Conservation (phyloP, 2,329 filamentous ascomycete species). For the Aurifilum marmelostoma region DNA sequence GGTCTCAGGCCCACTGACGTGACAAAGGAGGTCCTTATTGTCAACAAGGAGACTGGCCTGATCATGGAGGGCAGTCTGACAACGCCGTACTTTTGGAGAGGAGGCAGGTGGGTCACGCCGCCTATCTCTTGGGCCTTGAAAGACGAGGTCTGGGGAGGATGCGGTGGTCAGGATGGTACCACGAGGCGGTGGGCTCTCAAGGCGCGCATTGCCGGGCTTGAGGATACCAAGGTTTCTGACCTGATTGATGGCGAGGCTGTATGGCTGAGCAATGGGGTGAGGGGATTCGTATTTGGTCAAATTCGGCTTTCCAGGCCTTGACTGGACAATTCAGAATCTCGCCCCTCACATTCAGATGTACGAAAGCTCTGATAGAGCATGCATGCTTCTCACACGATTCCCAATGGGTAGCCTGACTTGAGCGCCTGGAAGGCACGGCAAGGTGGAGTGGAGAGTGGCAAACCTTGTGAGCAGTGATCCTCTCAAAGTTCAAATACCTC, state of each 20-base stretch:
- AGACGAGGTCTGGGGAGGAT: conserved; percentile 29
- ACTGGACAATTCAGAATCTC: not conserved
- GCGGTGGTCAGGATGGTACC: conserved; percentile 81
- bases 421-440: not conserved
- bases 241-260: conserved; percentile 75
- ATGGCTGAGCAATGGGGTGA: conserved; percentile 87
- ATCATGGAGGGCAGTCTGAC: conserved; percentile 87
- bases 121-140: conserved; percentile 53
- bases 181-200: conserved; percentile 83
- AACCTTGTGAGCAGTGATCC: not conserved
- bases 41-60: conserved; percentile 61
- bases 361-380: not conserved
- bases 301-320: conserved; percentile 36
- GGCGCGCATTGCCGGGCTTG: conserved; percentile 68
- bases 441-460: not conserved
- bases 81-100: conserved; percentile 80
- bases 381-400: not conserved
- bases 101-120: conserved; percentile 79
- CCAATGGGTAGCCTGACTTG: not conserved
- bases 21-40: conserved; percentile 73
- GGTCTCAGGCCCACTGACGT: conserved; percentile 52
- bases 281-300: conserved; percentile 69
- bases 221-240: conserved; percentile 60
- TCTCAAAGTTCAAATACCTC: not conserved
- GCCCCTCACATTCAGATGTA: not conserved